Conservation (phyloP, 2,329 filamentous ascomycete species). For the Venturia pyrina region DNA sequence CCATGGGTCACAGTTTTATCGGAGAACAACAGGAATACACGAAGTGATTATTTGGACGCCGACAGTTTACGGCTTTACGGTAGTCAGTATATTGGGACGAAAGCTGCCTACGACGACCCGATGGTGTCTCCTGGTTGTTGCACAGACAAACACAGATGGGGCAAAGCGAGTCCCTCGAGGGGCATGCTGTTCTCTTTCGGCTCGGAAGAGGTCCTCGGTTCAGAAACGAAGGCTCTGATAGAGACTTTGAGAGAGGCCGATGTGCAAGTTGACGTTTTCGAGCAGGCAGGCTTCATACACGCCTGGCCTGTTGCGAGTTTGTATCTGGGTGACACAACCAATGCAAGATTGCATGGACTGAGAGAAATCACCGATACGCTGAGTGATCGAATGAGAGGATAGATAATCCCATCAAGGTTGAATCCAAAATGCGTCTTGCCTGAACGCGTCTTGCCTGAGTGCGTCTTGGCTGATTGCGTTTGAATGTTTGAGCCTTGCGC, state of each 20-base stretch:
- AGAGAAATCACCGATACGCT: constrained; percentile 24
- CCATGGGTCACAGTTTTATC: constrained; percentile 72
- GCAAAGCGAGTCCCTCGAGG: constrained; percentile 49
- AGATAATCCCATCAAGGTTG: neutral
- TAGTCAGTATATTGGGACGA: constrained; percentile 52
- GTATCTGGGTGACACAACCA: constrained; percentile 41
- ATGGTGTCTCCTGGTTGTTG: constrained; percentile 63
- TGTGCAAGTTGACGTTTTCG: constrained; percentile 45
- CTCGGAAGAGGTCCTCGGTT: constrained; percentile 65
- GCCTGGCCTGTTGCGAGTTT: constrained; percentile 68
- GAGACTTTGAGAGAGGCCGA: constrained; percentile 44
- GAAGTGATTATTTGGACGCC: constrained; percentile 65
- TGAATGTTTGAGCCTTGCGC: neutral
- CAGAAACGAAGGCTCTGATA: constrained; percentile 56
- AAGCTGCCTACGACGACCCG: constrained; percentile 41
- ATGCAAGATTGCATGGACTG: constrained; percentile 38
- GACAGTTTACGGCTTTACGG: constrained; percentile 60
- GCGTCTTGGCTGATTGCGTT: neutral
- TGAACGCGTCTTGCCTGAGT: too few relatives aligned
- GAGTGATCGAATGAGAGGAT: neutral
- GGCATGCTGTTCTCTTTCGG: constrained; percentile 41
- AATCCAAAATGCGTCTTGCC: too few relatives aligned
- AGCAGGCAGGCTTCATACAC: constrained; percentile 61
- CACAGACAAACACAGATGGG: constrained; percentile 56
- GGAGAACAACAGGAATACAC: constrained; percentile 54